These are phyloP conservation scores for Zygoascus sp. DNA, from an alignment of 1,139 yeast genomes.

Conservation along the genomic window DNA sequence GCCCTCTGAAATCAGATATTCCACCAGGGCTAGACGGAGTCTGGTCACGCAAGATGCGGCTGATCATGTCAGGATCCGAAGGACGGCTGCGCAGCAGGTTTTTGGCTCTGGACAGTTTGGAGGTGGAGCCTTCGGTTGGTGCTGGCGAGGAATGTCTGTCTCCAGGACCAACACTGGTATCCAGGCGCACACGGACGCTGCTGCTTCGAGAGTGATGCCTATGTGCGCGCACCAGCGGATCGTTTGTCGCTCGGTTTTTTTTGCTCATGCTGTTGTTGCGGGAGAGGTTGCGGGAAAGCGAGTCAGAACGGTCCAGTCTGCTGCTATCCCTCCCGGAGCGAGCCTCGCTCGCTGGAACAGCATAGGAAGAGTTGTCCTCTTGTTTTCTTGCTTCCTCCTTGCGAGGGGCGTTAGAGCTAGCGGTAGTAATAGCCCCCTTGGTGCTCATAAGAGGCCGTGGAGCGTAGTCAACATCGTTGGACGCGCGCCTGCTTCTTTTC, in stretches of 20 bases:
- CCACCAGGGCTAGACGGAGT: not conserved
- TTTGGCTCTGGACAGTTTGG: not conserved
- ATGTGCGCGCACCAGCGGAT: too few species aligned
- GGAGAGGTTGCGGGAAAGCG: not conserved
- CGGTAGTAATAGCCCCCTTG: too few species aligned
- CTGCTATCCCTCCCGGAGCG: too few species aligned
- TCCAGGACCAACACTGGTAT: not conserved
- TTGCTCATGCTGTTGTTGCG: not conserved
- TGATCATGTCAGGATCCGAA: slow-evolving; percentile 6
- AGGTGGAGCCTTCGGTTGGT: not conserved
- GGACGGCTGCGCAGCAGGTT: not conserved
- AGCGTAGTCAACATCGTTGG: not conserved
- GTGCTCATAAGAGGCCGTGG: not conserved
- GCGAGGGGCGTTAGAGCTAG: not conserved
- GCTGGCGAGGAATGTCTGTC: not conserved
- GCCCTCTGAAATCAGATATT: not conserved
- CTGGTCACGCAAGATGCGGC: slow-evolving; percentile 6
- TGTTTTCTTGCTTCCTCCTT: too few species aligned
- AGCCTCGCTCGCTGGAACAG: too few species aligned
- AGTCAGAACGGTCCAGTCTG: not conserved
- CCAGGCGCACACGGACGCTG: not conserved
- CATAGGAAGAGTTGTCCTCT: too few species aligned
- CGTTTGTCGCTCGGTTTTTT: too few species aligned
- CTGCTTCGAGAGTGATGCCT: not conserved
- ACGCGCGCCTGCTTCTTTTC: slow-evolving; percentile 1